These are phyloP conservation scores for Solanum hybrid DNA, from an alignment of 305 asterid genomes.

Conservation along the genomic window DNA sequence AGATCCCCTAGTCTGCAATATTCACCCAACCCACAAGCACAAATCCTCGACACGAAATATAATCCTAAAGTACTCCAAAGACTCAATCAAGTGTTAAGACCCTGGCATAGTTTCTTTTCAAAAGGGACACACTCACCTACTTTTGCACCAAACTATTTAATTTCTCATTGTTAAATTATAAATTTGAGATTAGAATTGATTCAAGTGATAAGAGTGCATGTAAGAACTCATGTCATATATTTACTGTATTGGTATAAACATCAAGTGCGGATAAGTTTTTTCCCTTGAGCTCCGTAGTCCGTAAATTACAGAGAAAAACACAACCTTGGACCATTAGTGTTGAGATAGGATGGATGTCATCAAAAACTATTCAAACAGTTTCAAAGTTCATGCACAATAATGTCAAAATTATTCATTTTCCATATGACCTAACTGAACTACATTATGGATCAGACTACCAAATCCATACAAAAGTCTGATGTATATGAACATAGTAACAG, in stretches of 20 bases:
- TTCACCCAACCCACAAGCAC: neutral
- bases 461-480: neutral
- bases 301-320: neutral
- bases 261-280: neutral
- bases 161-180: neutral
- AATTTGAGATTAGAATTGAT: neutral
- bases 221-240: neutral
- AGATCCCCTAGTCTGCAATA: neutral
- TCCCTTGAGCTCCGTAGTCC: neutral
- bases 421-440: neutral
- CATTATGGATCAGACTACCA: neutral
- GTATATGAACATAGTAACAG: neutral
- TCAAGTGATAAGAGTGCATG: neutral
- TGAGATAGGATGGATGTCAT: neutral
- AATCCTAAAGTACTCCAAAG: neutral
- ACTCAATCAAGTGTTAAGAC: neutral
- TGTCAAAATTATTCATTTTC: neutral
- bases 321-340: neutral
- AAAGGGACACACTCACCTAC: neutral
- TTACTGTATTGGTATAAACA: neutral
- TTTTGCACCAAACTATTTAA: neutral
- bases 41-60: too few species aligned
- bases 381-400: neutral
- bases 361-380: neutral
- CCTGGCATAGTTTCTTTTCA: neutral